A percentile compares a stretch with the other conserved stretches of the same genome.
These are phyloP conservation scores for Pythium dissotocum DNA, from an alignment of 352 stramenopile species.

Conservation along the genomic window DNA sequence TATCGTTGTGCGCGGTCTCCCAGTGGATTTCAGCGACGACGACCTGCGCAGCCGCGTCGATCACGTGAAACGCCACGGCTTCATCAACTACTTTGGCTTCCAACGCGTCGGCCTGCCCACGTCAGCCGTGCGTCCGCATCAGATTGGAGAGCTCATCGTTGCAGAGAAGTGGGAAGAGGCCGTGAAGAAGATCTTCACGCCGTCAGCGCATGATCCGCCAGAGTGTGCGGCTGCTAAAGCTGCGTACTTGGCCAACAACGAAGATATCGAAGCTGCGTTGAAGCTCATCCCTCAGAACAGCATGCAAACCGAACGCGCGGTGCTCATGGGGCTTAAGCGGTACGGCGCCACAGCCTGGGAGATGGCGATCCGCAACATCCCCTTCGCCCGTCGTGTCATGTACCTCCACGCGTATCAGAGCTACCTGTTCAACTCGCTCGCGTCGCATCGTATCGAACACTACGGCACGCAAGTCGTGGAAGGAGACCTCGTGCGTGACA, in stretches of 20 bases:
- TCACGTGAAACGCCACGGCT: slow-evolving; percentile 40
- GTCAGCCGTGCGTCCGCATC: slow-evolving; percentile 49
- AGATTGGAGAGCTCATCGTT: slow-evolving; percentile 73
- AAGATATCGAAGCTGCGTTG: slow-evolving; percentile 55
- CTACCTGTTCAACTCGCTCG: slow-evolving; percentile 70
- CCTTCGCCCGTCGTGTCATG: slow-evolving; percentile 65
- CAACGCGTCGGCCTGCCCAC: slow-evolving; percentile 64
- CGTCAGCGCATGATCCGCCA: slow-evolving; percentile 38
- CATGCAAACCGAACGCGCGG: slow-evolving; percentile 49
- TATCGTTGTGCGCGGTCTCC: slow-evolving; percentile 48
- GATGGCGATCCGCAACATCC: slow-evolving; percentile 47
- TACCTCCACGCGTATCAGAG: slow-evolving; percentile 83
- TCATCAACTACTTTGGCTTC: slow-evolving; percentile 86
- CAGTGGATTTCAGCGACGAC: slow-evolving; percentile 10
- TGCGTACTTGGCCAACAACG: slow-evolving; percentile 40
- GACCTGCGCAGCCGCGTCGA: slow-evolving; percentile 33
- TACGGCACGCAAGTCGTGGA: slow-evolving; percentile 44
- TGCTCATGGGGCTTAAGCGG: slow-evolving; percentile 69
- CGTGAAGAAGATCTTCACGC: slow-evolving; percentile 46
- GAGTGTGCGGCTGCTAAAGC: slow-evolving; percentile 42
- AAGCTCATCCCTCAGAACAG: slow-evolving; percentile 47
- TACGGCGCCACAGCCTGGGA: slow-evolving; percentile 52
- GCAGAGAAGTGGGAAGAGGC: slow-evolving; percentile 59
- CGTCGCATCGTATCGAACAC: slow-evolving; percentile 45
- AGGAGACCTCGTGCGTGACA: slow-evolving; percentile 51